Conservation (phyloP, 2,329 filamentous ascomycete genomes). For the Colletotrichum siamense region DNA sequence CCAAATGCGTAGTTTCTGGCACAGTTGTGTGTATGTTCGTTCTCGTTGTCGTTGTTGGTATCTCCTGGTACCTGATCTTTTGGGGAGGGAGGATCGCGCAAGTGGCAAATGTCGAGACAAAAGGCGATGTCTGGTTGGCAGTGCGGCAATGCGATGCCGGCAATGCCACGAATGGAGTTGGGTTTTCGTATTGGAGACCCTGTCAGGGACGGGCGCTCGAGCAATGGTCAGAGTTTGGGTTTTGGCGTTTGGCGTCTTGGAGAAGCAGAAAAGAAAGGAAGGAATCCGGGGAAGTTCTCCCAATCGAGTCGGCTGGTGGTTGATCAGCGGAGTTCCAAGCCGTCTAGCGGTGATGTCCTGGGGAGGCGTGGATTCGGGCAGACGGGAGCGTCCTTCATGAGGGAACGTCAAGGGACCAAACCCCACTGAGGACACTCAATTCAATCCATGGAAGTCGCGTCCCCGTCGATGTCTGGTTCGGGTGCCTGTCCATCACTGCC, state of each 20-base stretch:
- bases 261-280: neutral
- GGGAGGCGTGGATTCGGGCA: neutral
- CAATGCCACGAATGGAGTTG: neutral
- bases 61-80: neutral
- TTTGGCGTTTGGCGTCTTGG: neutral
- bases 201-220: neutral
- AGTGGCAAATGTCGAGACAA: neutral
- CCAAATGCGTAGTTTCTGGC: neutral
- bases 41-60: neutral
- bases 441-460: neutral
- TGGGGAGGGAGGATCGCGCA: neutral
- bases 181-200: neutral
- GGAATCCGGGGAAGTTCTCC: conserved; percentile 11
- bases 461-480: neutral
- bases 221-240: neutral
- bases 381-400: neutral
- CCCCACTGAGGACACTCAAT: neutral
- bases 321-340: conserved; percentile 13
- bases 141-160: neutral
- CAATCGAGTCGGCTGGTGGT: neutral
- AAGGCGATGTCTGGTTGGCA: neutral
- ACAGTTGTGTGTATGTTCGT: neutral
- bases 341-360: neutral
- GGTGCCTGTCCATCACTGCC: neutral
- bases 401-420: neutral